Conservation (phyloP, 495 filamentous ascomycete genomes). For the Talaromyces proteolyticus region DNA sequence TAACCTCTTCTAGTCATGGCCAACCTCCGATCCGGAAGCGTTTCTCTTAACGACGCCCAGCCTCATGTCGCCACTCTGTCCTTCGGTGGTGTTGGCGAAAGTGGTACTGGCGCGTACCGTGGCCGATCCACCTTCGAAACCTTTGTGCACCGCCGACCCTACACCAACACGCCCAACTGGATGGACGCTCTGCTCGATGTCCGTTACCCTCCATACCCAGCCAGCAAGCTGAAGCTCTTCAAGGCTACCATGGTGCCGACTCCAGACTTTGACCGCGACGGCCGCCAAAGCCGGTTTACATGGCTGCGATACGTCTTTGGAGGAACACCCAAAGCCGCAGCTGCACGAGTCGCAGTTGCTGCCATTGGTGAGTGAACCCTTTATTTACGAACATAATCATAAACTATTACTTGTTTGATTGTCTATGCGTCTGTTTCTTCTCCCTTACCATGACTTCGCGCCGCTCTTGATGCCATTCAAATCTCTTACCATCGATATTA, state of each 20-base stretch:
- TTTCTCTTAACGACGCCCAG: constrained; percentile 73
- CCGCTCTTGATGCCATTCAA: constrained; percentile 1
- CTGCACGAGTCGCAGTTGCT: constrained; percentile 32
- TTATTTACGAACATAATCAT: not conserved
- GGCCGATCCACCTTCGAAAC: constrained; percentile 78
- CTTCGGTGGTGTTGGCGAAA: constrained; percentile 89
- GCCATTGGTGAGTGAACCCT: constrained; percentile 39
- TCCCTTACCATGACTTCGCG: constrained; percentile 5
- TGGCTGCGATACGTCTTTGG: constrained; percentile 41
- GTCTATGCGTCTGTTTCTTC: constrained; percentile 4
- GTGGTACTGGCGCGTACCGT: constrained; percentile 77
- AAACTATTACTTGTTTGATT: not conserved
- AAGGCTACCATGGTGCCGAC: constrained; percentile 47
- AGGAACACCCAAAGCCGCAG: constrained; percentile 31
- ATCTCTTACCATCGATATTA: constrained; percentile 7
- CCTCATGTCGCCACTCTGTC: constrained; percentile 77
- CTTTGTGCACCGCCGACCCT: constrained; percentile 72
- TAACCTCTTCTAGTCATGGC: constrained; percentile 44
- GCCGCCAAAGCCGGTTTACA: constrained; percentile 46
- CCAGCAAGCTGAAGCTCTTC: constrained; percentile 53
- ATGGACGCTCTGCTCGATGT: constrained; percentile 67
- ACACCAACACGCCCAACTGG: constrained; percentile 76
- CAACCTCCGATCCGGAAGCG: constrained; percentile 69
- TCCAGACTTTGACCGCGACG: constrained; percentile 82
- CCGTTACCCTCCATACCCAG: constrained; percentile 73